Evolutionary conservation across 2,329 filamentous ascomycete species (phyloP).

Genomic region (Ophiosphaerella korrae): DNA sequence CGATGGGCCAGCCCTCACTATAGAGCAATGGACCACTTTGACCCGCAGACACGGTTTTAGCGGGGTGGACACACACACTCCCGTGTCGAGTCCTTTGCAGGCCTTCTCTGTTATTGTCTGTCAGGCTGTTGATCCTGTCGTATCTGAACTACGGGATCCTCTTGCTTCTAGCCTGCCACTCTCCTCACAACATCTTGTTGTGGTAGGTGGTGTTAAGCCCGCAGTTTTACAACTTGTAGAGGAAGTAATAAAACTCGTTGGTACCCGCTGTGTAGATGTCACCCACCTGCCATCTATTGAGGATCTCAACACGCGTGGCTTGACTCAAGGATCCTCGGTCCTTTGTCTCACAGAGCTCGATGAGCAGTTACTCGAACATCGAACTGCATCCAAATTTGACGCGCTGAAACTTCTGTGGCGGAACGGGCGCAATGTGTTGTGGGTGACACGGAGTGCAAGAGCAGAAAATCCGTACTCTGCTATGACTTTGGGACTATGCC

Average conservation of each 20-base stretch:
- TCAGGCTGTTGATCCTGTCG: constrained; percentile 6
- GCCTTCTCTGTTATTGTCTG: constrained; percentile 5
- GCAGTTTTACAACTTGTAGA: not conserved
- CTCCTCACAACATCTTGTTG: not conserved
- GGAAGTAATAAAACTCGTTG: not conserved
- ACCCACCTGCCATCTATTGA: constrained; percentile 6
- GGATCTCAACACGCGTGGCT: constrained; percentile 1
- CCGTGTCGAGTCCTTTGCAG: constrained; percentile 2
- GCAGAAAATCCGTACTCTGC: constrained; percentile 6
- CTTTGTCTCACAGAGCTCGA: constrained; percentile 10
- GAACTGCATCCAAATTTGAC: constrained; percentile 4
- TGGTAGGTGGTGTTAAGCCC: constrained; percentile 4
- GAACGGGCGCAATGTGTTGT: constrained; percentile 7
- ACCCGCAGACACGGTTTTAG: constrained; percentile 7
- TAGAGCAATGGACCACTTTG: constrained; percentile 25
- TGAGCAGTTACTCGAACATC: constrained; percentile 2
- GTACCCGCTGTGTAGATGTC: not conserved
- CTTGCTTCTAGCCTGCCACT: not conserved
- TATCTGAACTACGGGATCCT: constrained; percentile 1
- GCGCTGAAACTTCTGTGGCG: constrained; percentile 5
- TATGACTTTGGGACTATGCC: constrained; percentile 9
- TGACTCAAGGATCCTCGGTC: constrained; percentile 5
- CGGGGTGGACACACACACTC: constrained; percentile 12
- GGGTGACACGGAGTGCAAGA: constrained; percentile 7
- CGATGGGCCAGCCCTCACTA: constrained; percentile 2